Percentiles rank a stretch among this genome's conserved stretches.
Conservation (phyloP, 1,284 basidiomycete species). For the Phylloboletellus chloephorus region DNA sequence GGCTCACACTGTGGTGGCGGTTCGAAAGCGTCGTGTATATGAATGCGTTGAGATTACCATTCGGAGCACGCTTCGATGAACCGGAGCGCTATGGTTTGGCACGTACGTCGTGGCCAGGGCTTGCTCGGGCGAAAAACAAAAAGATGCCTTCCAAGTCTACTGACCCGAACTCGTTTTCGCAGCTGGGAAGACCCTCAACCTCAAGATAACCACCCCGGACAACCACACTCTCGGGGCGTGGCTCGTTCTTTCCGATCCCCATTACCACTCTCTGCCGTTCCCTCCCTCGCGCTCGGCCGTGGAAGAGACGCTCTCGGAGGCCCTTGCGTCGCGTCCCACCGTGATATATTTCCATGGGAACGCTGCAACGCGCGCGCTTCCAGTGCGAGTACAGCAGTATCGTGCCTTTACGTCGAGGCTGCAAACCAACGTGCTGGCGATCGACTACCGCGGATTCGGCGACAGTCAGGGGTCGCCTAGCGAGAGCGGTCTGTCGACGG, state of each 20-base stretch:
- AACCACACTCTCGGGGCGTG: slow-evolving; percentile 81
- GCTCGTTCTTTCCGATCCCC: slow-evolving; percentile 76
- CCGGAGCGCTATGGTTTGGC: slow-evolving; percentile 80
- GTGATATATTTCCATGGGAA: slow-evolving; percentile 92
- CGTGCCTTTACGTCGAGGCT: slow-evolving; percentile 57
- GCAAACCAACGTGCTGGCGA: slow-evolving; percentile 71
- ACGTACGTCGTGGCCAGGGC: slow-evolving; percentile 47
- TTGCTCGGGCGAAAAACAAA: no score
- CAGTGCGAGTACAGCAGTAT: slow-evolving; percentile 61
- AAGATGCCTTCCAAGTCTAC: neutral
- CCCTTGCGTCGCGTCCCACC: slow-evolving; percentile 62
- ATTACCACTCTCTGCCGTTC: slow-evolving; percentile 48
- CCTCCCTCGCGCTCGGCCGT: slow-evolving; percentile 32
- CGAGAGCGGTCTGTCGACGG: slow-evolving; percentile 68
- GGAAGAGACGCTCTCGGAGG: slow-evolving; percentile 34
- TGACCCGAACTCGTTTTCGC: slow-evolving; percentile 5
- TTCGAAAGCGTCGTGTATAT: slow-evolving; percentile 54
- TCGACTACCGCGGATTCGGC: slow-evolving; percentile 91
- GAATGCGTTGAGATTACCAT: slow-evolving; percentile 62
- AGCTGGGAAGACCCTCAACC: slow-evolving; percentile 78
- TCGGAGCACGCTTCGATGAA: slow-evolving; percentile 54
- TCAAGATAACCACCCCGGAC: slow-evolving; percentile 69
- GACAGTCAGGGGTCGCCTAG: slow-evolving; percentile 79
- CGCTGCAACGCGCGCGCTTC: slow-evolving; percentile 68
- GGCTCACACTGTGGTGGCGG: slow-evolving; percentile 11